Base-by-base conservation (phyloP, 78 protist genomes). In the Chrysochromulina tobinii region DNA sequence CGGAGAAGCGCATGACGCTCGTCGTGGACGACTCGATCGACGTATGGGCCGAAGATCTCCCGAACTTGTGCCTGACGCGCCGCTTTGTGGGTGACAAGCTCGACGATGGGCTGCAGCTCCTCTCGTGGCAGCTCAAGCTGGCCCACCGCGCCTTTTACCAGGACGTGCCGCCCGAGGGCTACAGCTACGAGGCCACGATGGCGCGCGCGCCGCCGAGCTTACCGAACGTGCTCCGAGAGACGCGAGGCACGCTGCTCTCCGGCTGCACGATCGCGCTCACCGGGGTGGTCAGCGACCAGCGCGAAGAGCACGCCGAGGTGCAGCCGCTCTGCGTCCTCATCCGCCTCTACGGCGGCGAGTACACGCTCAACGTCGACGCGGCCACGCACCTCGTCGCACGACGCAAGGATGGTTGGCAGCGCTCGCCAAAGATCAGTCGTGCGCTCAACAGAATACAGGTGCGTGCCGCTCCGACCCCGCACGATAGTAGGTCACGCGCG, bases 331-430 rank as follows among this genome's bases (percentile, higher is more conserved):
- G 79, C 79, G 38, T 12, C 12, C 79, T 69, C 55, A 51, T 69
- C 55, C 38, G 54, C 79, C 38, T 25, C 15, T 69, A 7, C 51
- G 79, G 50, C 3, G 79, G 53, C 8, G 79, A 69, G 7, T 11
- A n/a, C 12, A 69, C 79, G 79, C 17, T 17, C 51, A n/a, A 27
- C 17, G 54, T 69, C 51, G 79, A 69, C 14, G 38, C 6, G 38
- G 79, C 79, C 15, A 69, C 79, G 9, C 79, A 69, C 79, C 79
- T 69, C 79, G 79, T 69, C 53, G 79, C 79, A 12, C 6, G 79
- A 15, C 38, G 27, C 15, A 69, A 5, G 12, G 51, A 23, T 4
- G 79, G 79, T 5, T 69, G 79, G 79, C 11, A 69, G 15, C 38
- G 7, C n/a, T 11, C 79, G 3, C 15, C 53, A 27, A 69, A 69